These are phyloP conservation scores for Brassica carinata DNA, from an alignment of 345 rosid genomes.

Conservation along the genomic window DNA sequence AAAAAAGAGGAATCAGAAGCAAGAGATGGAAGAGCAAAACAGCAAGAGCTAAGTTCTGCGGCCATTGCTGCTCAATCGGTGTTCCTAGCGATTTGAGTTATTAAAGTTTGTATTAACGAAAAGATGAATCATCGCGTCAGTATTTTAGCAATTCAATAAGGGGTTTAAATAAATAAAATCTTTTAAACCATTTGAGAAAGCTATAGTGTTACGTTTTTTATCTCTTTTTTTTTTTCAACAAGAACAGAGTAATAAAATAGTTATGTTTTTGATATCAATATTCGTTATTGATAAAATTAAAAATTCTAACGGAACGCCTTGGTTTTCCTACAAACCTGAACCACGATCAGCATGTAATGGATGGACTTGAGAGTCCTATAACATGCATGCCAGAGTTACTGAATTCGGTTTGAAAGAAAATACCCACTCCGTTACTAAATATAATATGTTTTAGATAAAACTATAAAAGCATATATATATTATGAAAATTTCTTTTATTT, in stretches of 20 bases:
- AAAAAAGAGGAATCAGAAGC: not conserved
- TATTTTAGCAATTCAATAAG: not conserved
- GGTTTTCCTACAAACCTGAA: not conserved
- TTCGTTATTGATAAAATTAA: not conserved
- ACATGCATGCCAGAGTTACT: not conserved
- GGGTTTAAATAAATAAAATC: not conserved
- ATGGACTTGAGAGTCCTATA: not conserved
- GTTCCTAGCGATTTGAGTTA: constrained; percentile 57
- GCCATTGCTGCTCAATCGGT: constrained; percentile 83
- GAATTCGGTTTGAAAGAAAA: no score
- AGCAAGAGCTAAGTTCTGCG: constrained; percentile 66
- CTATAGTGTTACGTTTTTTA: not conserved
- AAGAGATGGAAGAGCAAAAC: constrained; percentile 68
- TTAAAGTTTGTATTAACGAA: not conserved
- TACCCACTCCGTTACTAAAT: no score
- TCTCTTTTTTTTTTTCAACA: not conserved
- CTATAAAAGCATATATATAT: no score
- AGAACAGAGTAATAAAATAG: not conserved
- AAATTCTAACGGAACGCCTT: not conserved
- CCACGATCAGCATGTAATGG: not conserved
- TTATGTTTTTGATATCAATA: not conserved
- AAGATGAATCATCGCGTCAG: not conserved
- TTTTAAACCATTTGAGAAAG: not conserved
- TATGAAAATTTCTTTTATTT: no score
- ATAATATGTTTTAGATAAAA: no score